Conservation (phyloP, 495 filamentous ascomycete species). For the Penicillium manginii region DNA sequence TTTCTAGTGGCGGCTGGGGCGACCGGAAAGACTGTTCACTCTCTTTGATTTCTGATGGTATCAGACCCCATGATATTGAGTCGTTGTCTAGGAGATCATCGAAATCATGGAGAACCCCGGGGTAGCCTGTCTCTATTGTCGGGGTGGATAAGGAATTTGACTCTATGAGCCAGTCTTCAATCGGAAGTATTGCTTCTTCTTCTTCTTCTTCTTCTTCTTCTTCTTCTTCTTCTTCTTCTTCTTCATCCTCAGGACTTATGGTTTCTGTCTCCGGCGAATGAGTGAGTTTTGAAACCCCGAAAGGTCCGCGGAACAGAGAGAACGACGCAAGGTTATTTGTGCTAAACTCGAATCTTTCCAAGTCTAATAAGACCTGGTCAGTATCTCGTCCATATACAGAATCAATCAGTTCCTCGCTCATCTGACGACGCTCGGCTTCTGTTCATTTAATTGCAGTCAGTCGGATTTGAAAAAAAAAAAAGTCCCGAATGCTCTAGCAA, state of each 20-base stretch:
- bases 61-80: neutral
- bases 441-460: neutral
- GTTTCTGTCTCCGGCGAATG: neutral
- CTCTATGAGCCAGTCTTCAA: conserved; percentile 11
- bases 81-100: neutral
- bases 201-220: neutral
- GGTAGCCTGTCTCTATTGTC: neutral
- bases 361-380: conserved; percentile 14
- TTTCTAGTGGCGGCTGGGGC: neutral
- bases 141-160: neutral
- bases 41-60: neutral
- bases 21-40: neutral
- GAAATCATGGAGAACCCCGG: neutral
- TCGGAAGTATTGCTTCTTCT: neutral
- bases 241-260: neutral
- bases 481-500: neutral
- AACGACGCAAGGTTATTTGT: neutral
- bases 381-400: conserved; percentile 10
- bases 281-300: conserved; percentile 18
- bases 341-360: conserved; percentile 13
- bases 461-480: neutral
- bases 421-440: conserved; percentile 23
- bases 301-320: conserved; percentile 20
- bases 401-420: conserved; percentile 16
- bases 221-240: neutral